phyloP scores from a whole-genome alignment of 352 stramenopile genomes.

The Halophytophthora polymorphica region DNA sequence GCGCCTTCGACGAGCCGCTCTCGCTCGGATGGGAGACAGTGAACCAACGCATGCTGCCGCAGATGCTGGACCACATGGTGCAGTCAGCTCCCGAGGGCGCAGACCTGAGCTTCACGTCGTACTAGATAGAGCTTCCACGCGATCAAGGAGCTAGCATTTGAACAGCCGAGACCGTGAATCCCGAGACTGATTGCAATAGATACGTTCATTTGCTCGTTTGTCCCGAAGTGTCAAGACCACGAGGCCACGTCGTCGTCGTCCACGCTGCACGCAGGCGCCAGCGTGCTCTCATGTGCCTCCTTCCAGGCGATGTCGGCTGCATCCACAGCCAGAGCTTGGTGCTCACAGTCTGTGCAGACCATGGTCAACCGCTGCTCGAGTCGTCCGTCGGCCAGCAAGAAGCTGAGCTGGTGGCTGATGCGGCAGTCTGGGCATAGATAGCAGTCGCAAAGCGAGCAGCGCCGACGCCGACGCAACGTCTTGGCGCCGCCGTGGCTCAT shows the following conservation, averaged over 20 bases:
- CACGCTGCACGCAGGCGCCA: constrained; percentile 10
- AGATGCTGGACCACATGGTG: constrained; percentile 65
- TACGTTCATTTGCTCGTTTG: constrained; percentile 10
- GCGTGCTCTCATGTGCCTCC: constrained; percentile 18
- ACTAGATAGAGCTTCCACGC: too few species aligned
- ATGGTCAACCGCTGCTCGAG: constrained; percentile 26
- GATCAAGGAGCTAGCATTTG: too few species aligned
- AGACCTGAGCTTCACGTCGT: constrained; percentile 52
- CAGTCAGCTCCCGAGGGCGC: constrained; percentile 36
- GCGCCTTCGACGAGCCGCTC: constrained; percentile 67
- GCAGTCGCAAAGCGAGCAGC: constrained; percentile 39
- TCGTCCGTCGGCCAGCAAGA: constrained; percentile 19
- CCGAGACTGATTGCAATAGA: too few species aligned
- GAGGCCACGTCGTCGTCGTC: constrained; percentile 12
- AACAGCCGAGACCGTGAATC: too few species aligned
- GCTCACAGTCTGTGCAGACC: constrained; percentile 26
- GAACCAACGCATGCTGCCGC: constrained; percentile 67
- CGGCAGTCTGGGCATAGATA: constrained; percentile 47
- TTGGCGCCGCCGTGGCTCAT: constrained; percentile 18
- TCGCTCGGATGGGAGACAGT: constrained; percentile 68
- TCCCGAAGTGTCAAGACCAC: too few species aligned
- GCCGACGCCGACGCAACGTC: constrained; percentile 17
- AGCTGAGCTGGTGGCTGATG: constrained; percentile 38
- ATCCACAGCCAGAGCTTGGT: constrained; percentile 12
- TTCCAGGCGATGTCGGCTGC: constrained; percentile 18